Conservation (phyloP, 805 yeast species). For the Cyberlindnera samutprakarnensis region DNA sequence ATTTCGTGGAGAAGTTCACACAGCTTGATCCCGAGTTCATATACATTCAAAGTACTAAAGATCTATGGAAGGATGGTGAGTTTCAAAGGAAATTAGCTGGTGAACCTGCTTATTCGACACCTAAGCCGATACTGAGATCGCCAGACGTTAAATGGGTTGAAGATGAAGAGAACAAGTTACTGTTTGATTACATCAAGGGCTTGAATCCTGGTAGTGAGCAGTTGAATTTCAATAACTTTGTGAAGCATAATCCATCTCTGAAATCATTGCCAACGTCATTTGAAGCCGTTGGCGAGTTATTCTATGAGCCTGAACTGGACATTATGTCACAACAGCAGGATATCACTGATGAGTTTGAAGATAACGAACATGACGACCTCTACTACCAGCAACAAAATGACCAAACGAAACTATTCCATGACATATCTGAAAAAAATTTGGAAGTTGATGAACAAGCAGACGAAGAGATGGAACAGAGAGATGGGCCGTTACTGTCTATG, state of each 20-base stretch:
- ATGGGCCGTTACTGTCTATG: too few relatives aligned
- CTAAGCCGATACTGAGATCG: conserved; percentile 22
- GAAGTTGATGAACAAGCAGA: conserved; percentile 1
- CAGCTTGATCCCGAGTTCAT: conserved; percentile 11
- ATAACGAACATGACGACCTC: conserved; percentile 3
- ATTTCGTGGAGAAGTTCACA: conserved; percentile 33
- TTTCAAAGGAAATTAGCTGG: conserved; percentile 40
- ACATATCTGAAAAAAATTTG: conserved; percentile 1
- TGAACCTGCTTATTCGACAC: conserved; percentile 23
- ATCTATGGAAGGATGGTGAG: conserved; percentile 51
- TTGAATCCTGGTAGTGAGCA: conserved; percentile 7
- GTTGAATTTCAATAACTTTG: conserved; percentile 14
- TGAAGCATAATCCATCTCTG: conserved; percentile 18
- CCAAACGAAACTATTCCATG: conserved; percentile 2
- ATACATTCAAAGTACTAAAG: conserved; percentile 40
- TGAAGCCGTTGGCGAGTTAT: conserved; percentile 23
- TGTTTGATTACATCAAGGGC: conserved; percentile 25
- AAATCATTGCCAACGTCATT: conserved; percentile 25
- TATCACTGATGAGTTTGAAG: conserved; percentile 5
- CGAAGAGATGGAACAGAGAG: not conserved
- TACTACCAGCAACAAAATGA: conserved; percentile 1
- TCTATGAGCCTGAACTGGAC: conserved; percentile 20
- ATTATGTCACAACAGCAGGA: conserved; percentile 3
- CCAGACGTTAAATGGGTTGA: conserved; percentile 33
- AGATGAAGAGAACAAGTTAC: conserved; percentile 26